Conservation (phyloP, 306 rosid genomes). For the Vachellia pachyceras region DNA sequence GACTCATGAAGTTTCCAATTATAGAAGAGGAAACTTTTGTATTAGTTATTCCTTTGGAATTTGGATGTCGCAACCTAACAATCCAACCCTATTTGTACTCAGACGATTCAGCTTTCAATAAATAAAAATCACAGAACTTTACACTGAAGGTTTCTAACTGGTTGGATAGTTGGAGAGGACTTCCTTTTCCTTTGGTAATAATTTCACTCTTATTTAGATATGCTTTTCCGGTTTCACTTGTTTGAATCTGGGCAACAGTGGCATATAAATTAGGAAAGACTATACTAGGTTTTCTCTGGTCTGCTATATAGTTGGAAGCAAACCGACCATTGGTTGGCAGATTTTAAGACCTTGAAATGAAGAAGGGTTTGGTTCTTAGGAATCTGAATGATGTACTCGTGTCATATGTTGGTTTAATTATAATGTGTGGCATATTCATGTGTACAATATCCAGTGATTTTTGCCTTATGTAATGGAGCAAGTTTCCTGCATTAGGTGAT, state of each 20-base stretch:
- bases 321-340: not conserved
- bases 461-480: not conserved
- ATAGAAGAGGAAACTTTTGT: not conserved
- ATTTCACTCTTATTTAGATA: not conserved
- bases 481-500: not conserved
- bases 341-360: not conserved
- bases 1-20: not conserved
- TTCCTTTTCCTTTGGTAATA: not conserved
- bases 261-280: not conserved
- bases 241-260: not conserved
- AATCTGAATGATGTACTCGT: not conserved
- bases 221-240: not conserved
- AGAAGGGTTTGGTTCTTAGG: not conserved
- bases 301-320: not conserved
- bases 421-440: not conserved
- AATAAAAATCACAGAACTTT: not conserved
- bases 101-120: not conserved
- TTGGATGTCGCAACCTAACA: not conserved
- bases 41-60: not conserved
- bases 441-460: not conserved
- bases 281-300: not conserved
- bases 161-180: not conserved
- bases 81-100: not conserved
- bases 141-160: not conserved
- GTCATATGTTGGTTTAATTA: not conserved